Conservation (phyloP, 73 alveolate genomes). For the Diophrys sp. region DNA sequence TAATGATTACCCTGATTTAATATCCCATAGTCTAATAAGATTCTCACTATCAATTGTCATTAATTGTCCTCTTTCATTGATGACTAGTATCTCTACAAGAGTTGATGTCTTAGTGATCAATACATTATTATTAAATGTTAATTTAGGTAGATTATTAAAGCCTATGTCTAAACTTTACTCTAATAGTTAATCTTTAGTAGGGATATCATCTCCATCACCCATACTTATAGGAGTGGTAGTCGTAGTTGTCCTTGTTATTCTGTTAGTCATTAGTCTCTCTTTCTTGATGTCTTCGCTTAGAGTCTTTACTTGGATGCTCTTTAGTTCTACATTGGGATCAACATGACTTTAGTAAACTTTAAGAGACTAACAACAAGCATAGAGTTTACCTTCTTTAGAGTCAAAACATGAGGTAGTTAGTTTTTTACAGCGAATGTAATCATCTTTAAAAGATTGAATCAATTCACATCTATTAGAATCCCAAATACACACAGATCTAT, state of each 20-base stretch:
- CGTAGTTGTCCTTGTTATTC: not conserved
- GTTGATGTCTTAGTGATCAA: conserved; percentile 35
- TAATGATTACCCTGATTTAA: conserved; percentile 27
- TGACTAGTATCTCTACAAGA: conserved; percentile 23
- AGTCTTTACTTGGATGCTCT: conserved; percentile 43
- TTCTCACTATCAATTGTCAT: conserved; percentile 56
- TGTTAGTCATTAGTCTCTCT: conserved; percentile 24
- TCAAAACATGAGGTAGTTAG: conserved; percentile 46
- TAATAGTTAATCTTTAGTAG: not conserved
- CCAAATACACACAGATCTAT: conserved; percentile 50
- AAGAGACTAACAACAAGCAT: not conserved
- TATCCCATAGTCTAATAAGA: conserved; percentile 51
- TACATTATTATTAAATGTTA: conserved; percentile 22
- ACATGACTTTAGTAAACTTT: conserved; percentile 29
- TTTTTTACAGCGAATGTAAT: conserved; percentile 23
- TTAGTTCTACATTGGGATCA: conserved; percentile 49
- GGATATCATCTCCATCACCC: not conserved
- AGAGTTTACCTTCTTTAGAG: not conserved
- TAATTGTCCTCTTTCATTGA: conserved; percentile 5
- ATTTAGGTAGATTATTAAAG: not conserved
- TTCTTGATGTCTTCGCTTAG: conserved; percentile 33
- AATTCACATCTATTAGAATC: conserved; percentile 53
- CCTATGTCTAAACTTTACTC: not conserved
- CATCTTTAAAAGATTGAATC: conserved; percentile 51
- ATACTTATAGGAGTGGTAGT: not conserved